Evolutionary conservation across 2,329 filamentous ascomycete genomes (phyloP).

Genomic region (Cercospora zeae-maydis): DNA sequence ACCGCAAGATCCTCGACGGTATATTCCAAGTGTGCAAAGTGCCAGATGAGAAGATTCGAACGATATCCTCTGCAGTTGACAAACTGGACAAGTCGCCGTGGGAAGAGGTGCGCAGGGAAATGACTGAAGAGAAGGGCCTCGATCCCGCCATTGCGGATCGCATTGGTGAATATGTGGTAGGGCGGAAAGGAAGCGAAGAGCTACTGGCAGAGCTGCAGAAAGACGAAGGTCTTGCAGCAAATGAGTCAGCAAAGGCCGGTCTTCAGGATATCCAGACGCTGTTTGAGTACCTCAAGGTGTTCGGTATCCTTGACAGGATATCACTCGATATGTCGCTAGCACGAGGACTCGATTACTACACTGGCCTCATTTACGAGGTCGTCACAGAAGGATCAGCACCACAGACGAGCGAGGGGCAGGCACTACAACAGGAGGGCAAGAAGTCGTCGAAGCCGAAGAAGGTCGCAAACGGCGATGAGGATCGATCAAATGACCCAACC

Average conservation of each 20-base stretch:
- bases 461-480: slow-evolving; percentile 51
- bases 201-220: slow-evolving; percentile 66
- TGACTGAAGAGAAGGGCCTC: slow-evolving; percentile 88
- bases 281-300: slow-evolving; percentile 76
- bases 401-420: slow-evolving; percentile 40
- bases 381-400: slow-evolving; percentile 75
- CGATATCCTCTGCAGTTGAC: slow-evolving; percentile 89
- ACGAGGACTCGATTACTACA: slow-evolving; percentile 89
- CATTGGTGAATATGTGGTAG: slow-evolving; percentile 79
- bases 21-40: slow-evolving; percentile 90
- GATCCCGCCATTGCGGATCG: slow-evolving; percentile 73
- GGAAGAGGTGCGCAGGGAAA: slow-evolving; percentile 85
- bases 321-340: slow-evolving; percentile 90
- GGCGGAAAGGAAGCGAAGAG: slow-evolving; percentile 69
- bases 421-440: slow-evolving; percentile 48
- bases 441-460: slow-evolving; percentile 50
- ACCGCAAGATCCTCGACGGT: slow-evolving; percentile 89
- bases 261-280: slow-evolving; percentile 76
- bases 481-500: slow-evolving; percentile 73
- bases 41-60: slow-evolving; percentile 77
- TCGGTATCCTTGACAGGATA: slow-evolving; percentile 67
- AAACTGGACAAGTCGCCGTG: slow-evolving; percentile 89
- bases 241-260: slow-evolving; percentile 73
- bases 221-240: slow-evolving; percentile 65
- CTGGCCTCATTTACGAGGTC: slow-evolving; percentile 85